Evolutionary conservation across 2,329 filamentous ascomycete species (phyloP), one percentile per base, ranked within the genome.

Genomic region (Periconia sp.): DNA sequence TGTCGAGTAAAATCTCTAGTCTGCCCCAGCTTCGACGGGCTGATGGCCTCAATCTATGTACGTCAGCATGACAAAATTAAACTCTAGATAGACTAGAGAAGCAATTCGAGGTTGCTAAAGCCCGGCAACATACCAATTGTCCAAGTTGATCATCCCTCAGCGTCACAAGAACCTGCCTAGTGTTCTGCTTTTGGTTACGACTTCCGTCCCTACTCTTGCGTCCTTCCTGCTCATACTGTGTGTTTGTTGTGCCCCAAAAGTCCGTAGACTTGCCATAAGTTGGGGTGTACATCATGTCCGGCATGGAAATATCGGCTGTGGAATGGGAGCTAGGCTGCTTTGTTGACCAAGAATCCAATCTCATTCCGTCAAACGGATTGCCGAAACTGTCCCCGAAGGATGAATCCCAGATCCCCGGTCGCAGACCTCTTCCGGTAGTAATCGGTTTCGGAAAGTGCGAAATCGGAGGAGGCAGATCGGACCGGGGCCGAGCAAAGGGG

Each of bases 11-110:
- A 33, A 8, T 36, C 39, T 5, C 33, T 31, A 7, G 47, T 36
- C 21, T 81, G 89, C 36, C 89, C 88, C 1, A 94, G 95, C 40
- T 58, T 61, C 3, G 58, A 50, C 13, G 58, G 59, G 33, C 58
- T 63, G 16, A 59, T 52, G 2, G 50, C 58, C 22, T 63, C 48
- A 9, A 61, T 55, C 43, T 46, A 13, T 8, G 21, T 13, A 26
- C 15, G 18, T 16, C 11, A 43, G 17, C 29, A 5, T 33, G 24
- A 16, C 28, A 21, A 35, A 18, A 30, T 32, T 16, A 12, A 40
- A 13, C 18, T 23, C 15, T 31, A 8, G 23, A 16, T 11, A n/a
- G 4, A 8, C 10, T 13, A 3, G 23, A 29, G 15, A 9, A n/a
- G 15, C 8, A 46, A 50, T 24, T 46, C 43, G 9, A 52, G 13